Evolutionary conservation across 2,329 filamentous ascomycete genomes (phyloP).

Genomic region (Aquanectria penicillioides): DNA sequence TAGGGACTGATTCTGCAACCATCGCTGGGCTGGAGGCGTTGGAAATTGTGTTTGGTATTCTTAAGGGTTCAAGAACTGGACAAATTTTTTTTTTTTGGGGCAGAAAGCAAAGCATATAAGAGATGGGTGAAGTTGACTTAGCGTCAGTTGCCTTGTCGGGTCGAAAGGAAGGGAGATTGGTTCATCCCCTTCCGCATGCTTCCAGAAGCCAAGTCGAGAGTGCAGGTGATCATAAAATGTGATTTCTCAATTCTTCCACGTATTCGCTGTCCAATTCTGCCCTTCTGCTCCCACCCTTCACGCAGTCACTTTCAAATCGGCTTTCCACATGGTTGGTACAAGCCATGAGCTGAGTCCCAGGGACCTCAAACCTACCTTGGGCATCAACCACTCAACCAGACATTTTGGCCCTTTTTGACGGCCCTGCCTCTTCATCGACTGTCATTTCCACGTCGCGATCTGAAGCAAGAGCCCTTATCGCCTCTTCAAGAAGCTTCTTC

Average conservation of each 20-base stretch:
- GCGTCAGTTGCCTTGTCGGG: constrained; percentile 12
- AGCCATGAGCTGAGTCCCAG: not conserved
- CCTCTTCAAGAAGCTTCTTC: constrained; percentile 71
- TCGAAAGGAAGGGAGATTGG: constrained; percentile 1
- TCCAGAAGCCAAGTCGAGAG: not conserved
- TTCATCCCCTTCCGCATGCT: constrained; percentile 1
- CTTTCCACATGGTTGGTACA: not conserved
- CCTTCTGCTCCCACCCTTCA: not conserved
- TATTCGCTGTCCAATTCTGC: constrained; percentile 5
- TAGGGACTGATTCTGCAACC: not conserved
- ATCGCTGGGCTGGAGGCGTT: not conserved
- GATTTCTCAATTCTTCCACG: constrained; percentile 12
- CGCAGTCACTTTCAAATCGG: not conserved
- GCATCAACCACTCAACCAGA: constrained; percentile 25
- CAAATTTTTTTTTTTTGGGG: not conserved
- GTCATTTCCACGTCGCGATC: constrained; percentile 39
- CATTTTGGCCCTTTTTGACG: constrained; percentile 45
- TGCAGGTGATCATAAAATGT: constrained; percentile 13
- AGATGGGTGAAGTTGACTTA: constrained; percentile 6
- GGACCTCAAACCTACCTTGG: not conserved
- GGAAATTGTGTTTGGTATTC: not conserved
- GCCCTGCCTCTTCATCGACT: constrained; percentile 36
- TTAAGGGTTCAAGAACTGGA: not conserved
- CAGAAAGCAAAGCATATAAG: constrained; percentile 2
- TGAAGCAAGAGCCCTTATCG: constrained; percentile 51